Percentiles rank a stretch among this genome's conserved stretches.
Conservation (phyloP, 129 eudicot species). For the Flaveria brownii region DNA sequence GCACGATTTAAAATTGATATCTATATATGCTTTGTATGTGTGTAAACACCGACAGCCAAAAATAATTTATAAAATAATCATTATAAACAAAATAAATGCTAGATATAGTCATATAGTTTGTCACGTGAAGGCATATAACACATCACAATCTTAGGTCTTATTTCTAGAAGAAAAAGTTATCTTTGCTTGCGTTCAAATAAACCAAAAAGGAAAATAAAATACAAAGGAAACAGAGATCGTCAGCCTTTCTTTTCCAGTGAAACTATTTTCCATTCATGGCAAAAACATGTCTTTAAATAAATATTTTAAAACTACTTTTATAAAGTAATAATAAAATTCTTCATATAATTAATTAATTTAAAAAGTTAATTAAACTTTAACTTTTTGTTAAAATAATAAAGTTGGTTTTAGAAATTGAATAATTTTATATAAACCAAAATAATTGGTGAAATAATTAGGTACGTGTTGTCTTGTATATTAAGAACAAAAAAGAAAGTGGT, state of each 20-base stretch:
- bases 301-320: neutral
- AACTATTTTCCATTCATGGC: constrained; percentile 27
- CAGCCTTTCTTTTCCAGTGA: constrained; percentile 34
- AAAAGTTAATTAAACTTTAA: neutral
- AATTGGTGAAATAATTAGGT: constrained; percentile 1
- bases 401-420: neutral
- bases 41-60: constrained; percentile 1
- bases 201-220: constrained; percentile 29
- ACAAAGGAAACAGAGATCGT: constrained; percentile 28
- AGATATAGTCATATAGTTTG: constrained; percentile 25
- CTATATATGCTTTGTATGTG: no score
- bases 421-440: neutral
- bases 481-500: constrained; percentile 34
- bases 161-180: constrained; percentile 13
- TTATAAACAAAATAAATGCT: neutral
- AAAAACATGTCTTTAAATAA: constrained; percentile 4
- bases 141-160: constrained; percentile 35
- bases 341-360: neutral
- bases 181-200: constrained; percentile 30
- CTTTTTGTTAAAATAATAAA: no score
- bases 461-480: constrained; percentile 29
- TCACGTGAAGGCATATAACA: constrained; percentile 35
- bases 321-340: no score
- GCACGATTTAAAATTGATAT: no score
- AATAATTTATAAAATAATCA: neutral